Percentiles rank a stretch among this genome's conserved stretches.
Evolutionary conservation across 2,329 filamentous ascomycete species (phyloP).

Genomic region (Monosporascus sp.): DNA sequence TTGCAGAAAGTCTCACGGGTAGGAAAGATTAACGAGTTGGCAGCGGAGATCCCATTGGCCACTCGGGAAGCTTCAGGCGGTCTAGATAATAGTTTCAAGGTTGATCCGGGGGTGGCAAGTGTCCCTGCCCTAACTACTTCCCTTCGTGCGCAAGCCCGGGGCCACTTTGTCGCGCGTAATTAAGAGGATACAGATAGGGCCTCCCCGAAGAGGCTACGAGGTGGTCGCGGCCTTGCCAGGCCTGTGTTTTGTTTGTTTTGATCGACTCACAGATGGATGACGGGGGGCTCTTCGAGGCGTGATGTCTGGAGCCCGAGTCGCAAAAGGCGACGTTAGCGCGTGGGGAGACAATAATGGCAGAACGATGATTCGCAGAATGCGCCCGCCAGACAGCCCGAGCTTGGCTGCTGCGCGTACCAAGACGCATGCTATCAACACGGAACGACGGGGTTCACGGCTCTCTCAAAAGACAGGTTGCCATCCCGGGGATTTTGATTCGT

Average conservation of each 20-base stretch:
- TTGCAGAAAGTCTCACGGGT: slow-evolving; percentile 10
- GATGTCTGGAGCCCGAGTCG: not conserved
- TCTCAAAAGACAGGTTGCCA: slow-evolving; percentile 17
- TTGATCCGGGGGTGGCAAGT: not conserved
- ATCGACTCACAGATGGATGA: not conserved
- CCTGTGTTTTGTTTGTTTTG: not conserved
- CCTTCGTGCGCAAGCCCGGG: not conserved
- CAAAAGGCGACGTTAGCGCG: slow-evolving; percentile 16
- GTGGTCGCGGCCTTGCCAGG: not conserved
- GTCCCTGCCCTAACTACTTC: not conserved
- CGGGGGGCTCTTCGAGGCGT: not conserved
- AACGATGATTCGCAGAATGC: slow-evolving; percentile 23
- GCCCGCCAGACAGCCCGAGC: slow-evolving; percentile 19
- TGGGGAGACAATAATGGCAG: slow-evolving; percentile 14
- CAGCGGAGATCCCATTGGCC: slow-evolving; percentile 17
- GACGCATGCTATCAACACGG: slow-evolving; percentile 12
- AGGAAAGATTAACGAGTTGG: slow-evolving; percentile 12
- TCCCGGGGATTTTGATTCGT: slow-evolving; percentile 24
- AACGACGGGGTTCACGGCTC: slow-evolving; percentile 19
- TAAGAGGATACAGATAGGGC: not conserved
- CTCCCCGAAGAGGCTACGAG: not conserved
- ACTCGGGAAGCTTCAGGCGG: slow-evolving; percentile 18
- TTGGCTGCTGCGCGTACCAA: slow-evolving; percentile 21
- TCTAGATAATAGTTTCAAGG: slow-evolving; percentile 17
- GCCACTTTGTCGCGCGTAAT: not conserved